Conservation (phyloP, 257 asterid genomes). For the Hygrophila difformis region DNA sequence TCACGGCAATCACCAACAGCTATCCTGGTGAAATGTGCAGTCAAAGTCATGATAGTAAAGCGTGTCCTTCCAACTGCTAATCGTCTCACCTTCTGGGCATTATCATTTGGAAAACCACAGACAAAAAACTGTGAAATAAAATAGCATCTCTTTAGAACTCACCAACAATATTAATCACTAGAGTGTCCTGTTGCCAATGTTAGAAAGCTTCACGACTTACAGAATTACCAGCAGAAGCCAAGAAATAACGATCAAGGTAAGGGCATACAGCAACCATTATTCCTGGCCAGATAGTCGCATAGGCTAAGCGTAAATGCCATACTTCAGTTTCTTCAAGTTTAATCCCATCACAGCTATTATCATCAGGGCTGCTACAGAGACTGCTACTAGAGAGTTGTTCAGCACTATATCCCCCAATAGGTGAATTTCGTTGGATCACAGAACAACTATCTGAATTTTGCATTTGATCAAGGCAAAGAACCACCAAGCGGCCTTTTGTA, state of each 20-base stretch:
- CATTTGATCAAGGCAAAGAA: slow-evolving; percentile 66
- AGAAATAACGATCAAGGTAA: slow-evolving; percentile 73
- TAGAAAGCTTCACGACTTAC: slow-evolving; percentile 47
- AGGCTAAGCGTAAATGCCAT: slow-evolving; percentile 71
- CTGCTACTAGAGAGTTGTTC: slow-evolving; percentile 72
- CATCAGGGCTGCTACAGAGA: slow-evolving; percentile 80
- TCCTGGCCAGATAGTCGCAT: slow-evolving; percentile 65
- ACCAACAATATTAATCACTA: slow-evolving; percentile 10
- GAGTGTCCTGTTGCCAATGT: slow-evolving; percentile 16
- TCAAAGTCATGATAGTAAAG: slow-evolving; percentile 68
- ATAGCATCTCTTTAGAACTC: slow-evolving; percentile 16
- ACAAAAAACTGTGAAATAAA: slow-evolving; percentile 63
- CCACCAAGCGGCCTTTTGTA: slow-evolving; percentile 83
- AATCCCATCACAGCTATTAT: slow-evolving; percentile 65
- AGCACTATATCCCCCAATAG: slow-evolving; percentile 41
- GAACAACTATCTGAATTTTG: slow-evolving; percentile 70
- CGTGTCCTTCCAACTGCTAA: slow-evolving; percentile 75
- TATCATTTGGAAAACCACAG: slow-evolving; percentile 73
- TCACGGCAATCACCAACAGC: slow-evolving; percentile 99
- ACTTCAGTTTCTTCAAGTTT: slow-evolving; percentile 77
- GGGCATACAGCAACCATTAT: slow-evolving; percentile 85
- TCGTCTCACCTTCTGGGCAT: slow-evolving; percentile 56
- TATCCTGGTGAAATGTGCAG: slow-evolving; percentile 79
- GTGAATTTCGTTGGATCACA: slow-evolving; percentile 48
- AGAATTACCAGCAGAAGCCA: slow-evolving; percentile 82